These are phyloP conservation scores for Russula sp. DNA, from an alignment of 768 basidiomycete species.

Conservation along the genomic window DNA sequence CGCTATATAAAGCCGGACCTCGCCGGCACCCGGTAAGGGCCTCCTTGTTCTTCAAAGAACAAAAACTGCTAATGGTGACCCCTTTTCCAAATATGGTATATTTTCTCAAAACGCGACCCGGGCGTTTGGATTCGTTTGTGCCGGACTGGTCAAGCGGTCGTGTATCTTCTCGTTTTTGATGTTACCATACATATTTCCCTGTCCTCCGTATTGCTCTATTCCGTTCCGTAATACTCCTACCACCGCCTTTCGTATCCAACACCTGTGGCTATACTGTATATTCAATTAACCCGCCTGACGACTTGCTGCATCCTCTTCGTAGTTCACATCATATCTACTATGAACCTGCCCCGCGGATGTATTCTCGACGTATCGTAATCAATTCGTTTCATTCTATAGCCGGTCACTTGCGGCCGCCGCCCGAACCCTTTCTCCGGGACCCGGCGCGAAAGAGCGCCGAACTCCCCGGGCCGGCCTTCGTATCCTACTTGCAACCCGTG, in stretches of 20 bases:
- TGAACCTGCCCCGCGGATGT: too few species aligned
- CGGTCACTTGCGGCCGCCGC: neutral
- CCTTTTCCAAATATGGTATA: constrained; percentile 2
- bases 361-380: neutral
- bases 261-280: too few species aligned
- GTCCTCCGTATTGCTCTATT: neutral
- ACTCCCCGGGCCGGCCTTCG: neutral
- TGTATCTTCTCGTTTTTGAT: too few species aligned
- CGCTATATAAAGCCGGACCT: constrained; percentile 11
- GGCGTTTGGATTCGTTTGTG: neutral
- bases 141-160: too few species aligned
- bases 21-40: constrained; percentile 8
- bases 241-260: neutral
- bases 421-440: neutral
- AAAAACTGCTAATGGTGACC: neutral
- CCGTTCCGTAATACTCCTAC: neutral
- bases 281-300: neutral
- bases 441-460: constrained; percentile 8
- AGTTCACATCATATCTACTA: neutral
- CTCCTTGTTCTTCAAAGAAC: constrained; percentile 19
- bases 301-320: neutral
- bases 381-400: neutral
- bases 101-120: neutral
- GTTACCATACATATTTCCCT: neutral
- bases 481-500: neutral